Evolutionary conservation across 345 rosid genomes (phyloP), one percentile per base, ranked within the genome.

Genomic region (Limnanthes douglasii): DNA sequence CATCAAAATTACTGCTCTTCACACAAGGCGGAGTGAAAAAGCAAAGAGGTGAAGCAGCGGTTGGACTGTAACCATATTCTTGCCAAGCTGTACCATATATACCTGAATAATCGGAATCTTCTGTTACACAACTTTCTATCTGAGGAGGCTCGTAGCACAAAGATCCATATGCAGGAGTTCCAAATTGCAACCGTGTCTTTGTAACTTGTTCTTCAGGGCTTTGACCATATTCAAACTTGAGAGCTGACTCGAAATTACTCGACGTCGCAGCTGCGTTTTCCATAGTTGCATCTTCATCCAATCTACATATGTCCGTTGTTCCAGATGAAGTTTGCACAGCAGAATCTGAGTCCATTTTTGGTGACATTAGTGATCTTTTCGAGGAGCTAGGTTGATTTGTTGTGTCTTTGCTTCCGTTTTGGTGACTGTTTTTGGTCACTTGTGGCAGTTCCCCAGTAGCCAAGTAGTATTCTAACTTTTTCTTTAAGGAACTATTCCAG

Each of bases 401-500:
- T 5, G 42, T 20, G 43, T 62, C 74, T 39, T 48, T 61, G 22
- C 36, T 44, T 22, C 62, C 73, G 46, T 57, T 70, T 45, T 45
- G 82, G 28, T 59, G 31, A 27, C 56, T 62, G 28, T 35, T 62
- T 58, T 64, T 92, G 21, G 60, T 25, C 45, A 39, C 59, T 7
- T 74, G 69, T 39, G 96, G 92, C 44, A 80, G 86, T 27, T 65
- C 44, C 50, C 93, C 96, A 8, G 78, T 75, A 29, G 66, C 65
- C 51, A 65, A 50, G 62, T 65, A 81, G 60, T 72, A 69, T 29
- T 85, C 93, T 40, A 78, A 39, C 44, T 92, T 92, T 67, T 75
- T 85, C 78, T 85, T 92, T 76, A 92, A 37, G 39, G 96, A 85
- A 60, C 96, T 85, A 46, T 92, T 92, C 99, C 99, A 92, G 37